phyloP scores from a whole-genome alignment of 176 grass and related monocot genomes.

The Hordeum vulgare region MorexV3_pseudomolecules_assembly NC_058524.1:514045832-514046331 shows the following conservation, averaged over 20 bases:
- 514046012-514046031: neutral
- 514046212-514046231: neutral
- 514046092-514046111: neutral
- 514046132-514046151: neutral
- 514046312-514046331: neutral
- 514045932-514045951: neutral
- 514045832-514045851: neutral
- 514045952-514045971: neutral
- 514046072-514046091: neutral
- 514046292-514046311: neutral
- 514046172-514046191: too few relatives aligned
- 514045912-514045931: neutral
- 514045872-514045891: conserved; percentile 17
- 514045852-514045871: neutral
- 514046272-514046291: neutral
- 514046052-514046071: neutral
- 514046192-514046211: neutral
- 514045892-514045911: conserved; percentile 7
- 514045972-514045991: conserved; percentile 2
- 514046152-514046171: neutral
- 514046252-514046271: neutral
- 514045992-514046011: neutral
- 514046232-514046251: neutral
- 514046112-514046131: neutral
- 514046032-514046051: neutral